Conservation (phyloP, 306 rosid genomes). For the Clitoria ternatea region DNA sequence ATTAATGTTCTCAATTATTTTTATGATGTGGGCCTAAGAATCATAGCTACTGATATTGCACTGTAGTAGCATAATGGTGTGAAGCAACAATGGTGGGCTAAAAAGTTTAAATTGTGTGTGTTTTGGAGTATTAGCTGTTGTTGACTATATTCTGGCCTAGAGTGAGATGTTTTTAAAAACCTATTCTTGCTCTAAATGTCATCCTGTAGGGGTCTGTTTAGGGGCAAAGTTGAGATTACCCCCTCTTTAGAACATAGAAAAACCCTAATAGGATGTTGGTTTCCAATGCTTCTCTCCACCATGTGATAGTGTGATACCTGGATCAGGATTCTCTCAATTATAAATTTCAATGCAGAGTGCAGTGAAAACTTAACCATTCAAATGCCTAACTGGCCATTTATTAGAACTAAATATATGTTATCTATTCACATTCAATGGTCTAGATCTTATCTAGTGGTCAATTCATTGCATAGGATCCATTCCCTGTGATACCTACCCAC, state of each 20-base stretch:
- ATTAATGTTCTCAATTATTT: neutral
- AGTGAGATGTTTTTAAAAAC: neutral
- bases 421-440: no score
- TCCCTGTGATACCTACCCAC: no score
- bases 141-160: neutral
- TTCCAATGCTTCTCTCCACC: neutral
- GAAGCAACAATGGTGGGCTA: neutral
- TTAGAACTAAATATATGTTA: no score
- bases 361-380: no score
- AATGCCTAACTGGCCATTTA: no score
- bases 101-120: neutral
- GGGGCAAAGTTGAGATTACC: no score
- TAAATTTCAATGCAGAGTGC: no score
- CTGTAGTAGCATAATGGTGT: neutral
- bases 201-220: no score
- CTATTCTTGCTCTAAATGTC: neutral
- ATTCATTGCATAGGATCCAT: no score
- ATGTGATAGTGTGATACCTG: no score
- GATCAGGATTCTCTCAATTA: no score
- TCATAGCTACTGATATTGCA: neutral
- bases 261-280: neutral
- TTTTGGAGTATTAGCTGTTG: neutral
- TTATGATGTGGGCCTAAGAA: neutral
- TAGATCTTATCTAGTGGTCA: no score
- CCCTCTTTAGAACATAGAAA: neutral